A percentile compares a stretch with the other conserved stretches of the same genome.
Evolutionary conservation across 768 basidiomycete species (phyloP).

Genomic region (Termitomyces sp.): DNA sequence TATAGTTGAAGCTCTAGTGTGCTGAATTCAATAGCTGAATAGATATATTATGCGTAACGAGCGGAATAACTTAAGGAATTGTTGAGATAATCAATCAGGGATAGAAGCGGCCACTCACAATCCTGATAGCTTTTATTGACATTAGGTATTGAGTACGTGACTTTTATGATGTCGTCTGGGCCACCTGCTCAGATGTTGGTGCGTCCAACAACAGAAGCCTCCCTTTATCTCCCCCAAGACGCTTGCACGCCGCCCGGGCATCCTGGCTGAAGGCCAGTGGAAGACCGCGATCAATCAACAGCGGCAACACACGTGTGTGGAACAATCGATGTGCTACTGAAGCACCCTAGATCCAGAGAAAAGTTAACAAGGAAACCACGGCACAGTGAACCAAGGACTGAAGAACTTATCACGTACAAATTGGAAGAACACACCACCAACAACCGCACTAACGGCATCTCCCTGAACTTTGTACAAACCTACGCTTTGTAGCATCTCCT

Average conservation of each 20-base stretch:
- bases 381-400: neutral
- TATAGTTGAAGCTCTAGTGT: too few relatives aligned
- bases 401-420: constrained; percentile 50
- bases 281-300: neutral
- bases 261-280: neutral
- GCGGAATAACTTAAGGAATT: constrained; percentile 6
- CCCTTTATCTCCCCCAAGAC: constrained; percentile 48
- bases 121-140: constrained; percentile 14
- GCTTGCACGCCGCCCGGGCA: constrained; percentile 4
- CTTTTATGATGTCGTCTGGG: constrained; percentile 1
- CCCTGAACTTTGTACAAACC: constrained; percentile 19
- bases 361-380: neutral
- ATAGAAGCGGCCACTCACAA: constrained; percentile 7
- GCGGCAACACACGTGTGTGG: neutral
- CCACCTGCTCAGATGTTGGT: neutral
- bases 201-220: constrained; percentile 21
- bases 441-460: constrained; percentile 4
- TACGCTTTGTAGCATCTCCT: constrained; percentile 57
- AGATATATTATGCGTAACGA: constrained; percentile 8
- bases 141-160: constrained; percentile 6
- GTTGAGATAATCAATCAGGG: constrained; percentile 12
- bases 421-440: constrained; percentile 51
- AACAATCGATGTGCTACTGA: neutral
- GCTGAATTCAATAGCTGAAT: neutral
- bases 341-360: neutral